phyloP scores from a whole-genome alignment of 163 green algal genomes.

The Volvox carteri region DNA sequence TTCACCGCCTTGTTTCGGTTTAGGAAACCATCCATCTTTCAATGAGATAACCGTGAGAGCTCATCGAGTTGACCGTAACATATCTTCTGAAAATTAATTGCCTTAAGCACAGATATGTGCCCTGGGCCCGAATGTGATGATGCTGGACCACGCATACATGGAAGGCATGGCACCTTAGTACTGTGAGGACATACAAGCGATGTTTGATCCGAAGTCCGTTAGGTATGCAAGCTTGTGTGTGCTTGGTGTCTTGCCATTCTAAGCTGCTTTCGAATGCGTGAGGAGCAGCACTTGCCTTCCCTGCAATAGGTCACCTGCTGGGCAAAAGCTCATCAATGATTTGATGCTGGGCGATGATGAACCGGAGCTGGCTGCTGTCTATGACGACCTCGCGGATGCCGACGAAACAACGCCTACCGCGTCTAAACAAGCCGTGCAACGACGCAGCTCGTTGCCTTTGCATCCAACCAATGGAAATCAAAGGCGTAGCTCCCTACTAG shows the following conservation, averaged over 20 bases:
- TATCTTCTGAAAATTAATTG: too few species aligned
- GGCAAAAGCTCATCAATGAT: slow-evolving; percentile 42
- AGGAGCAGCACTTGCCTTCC: not conserved
- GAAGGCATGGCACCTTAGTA: not conserved
- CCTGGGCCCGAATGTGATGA: not conserved
- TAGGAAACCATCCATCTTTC: too few species aligned
- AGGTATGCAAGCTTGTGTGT: not conserved
- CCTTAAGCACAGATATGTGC: too few species aligned
- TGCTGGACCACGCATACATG: not conserved
- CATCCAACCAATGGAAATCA: not conserved
- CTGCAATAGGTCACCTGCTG: slow-evolving; percentile 10
- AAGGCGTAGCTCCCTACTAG: not conserved
- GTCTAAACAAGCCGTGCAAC: not conserved
- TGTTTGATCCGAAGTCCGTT: slow-evolving; percentile 15
- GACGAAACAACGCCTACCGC: not conserved
- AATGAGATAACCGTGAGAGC: too few species aligned
- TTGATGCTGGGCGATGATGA: slow-evolving; percentile 36
- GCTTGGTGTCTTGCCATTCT: not conserved
- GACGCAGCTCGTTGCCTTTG: not conserved
- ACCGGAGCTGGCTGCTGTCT: not conserved
- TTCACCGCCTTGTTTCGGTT: too few species aligned
- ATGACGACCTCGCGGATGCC: not conserved
- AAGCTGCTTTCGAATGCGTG: slow-evolving; percentile 13
- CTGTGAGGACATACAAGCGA: not conserved
- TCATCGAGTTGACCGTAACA: too few species aligned